These are phyloP conservation scores for Aspergillus awamori DNA, from an alignment of 2,329 filamentous ascomycete genomes.

Conservation along the genomic window DNA sequence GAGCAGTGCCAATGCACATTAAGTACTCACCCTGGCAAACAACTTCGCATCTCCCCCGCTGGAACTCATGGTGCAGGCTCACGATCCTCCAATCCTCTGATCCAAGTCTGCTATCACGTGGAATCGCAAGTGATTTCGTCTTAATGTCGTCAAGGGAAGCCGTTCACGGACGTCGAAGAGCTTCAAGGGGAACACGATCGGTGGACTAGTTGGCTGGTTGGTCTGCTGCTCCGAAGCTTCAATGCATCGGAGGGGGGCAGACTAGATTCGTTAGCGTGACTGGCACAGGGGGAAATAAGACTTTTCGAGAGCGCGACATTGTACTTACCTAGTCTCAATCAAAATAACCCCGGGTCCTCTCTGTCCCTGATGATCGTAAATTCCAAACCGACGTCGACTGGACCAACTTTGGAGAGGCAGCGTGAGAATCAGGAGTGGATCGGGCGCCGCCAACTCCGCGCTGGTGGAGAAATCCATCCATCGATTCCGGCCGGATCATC, in stretches of 20 bases:
- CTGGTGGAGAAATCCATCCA: conserved; percentile 32
- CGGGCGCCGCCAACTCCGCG: conserved; percentile 28
- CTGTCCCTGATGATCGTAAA: not conserved
- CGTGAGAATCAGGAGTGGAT: conserved; percentile 28
- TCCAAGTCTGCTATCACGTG: conserved; percentile 1
- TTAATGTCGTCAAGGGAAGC: conserved; percentile 5
- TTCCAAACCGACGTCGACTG: not conserved
- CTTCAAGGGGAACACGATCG: conserved; percentile 15
- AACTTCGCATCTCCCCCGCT: conserved; percentile 96
- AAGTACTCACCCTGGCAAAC: conserved; percentile 77
- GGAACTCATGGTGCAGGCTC: conserved; percentile 57
- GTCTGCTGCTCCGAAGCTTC: conserved; percentile 23
- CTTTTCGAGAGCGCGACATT: not conserved
- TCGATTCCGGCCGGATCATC: conserved; percentile 17
- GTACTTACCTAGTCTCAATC: conserved; percentile 9
- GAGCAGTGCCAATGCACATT: conserved; percentile 48
- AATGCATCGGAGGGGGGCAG: conserved; percentile 21
- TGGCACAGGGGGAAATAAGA: not conserved
- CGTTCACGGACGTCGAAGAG: conserved; percentile 12
- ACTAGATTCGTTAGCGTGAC: conserved; percentile 13
- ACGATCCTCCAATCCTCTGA: not conserved
- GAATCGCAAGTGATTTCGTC: conserved; percentile 24
- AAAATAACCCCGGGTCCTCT: not conserved
- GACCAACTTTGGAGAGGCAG: no score
- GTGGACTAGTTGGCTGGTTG: conserved; percentile 22